A percentile compares a stretch with the other conserved stretches of the same genome.
phyloP scores from a whole-genome alignment of 768 basidiomycete genomes.

The Tricholoma furcatifolium region DNA sequence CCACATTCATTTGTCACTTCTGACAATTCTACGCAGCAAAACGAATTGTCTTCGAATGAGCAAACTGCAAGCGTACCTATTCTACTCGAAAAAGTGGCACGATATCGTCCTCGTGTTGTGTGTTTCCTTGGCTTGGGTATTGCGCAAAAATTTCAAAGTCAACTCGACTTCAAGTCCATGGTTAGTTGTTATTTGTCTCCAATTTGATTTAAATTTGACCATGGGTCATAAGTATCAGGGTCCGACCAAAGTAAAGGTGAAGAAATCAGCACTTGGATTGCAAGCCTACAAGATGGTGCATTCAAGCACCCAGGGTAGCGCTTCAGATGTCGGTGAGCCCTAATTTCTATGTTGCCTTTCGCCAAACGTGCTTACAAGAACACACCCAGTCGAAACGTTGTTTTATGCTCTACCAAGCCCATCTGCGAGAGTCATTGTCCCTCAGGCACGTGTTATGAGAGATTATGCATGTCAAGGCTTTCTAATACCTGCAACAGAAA shows the following conservation, averaged over 20 bases:
- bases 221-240: slow-evolving; percentile 8
- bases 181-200: neutral
- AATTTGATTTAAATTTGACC: neutral
- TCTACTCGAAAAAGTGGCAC: slow-evolving; percentile 58
- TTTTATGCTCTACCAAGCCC: slow-evolving; percentile 79
- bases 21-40: slow-evolving; percentile 35
- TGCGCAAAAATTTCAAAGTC: slow-evolving; percentile 33
- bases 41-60: slow-evolving; percentile 53
- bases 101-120: slow-evolving; percentile 59
- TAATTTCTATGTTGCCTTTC: neutral
- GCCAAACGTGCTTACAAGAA: neutral
- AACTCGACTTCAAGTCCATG: slow-evolving; percentile 19
- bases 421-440: slow-evolving; percentile 70
- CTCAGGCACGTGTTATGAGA: slow-evolving; percentile 48
- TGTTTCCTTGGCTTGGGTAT: slow-evolving; percentile 82
- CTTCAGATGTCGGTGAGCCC: slow-evolving; percentile 6
- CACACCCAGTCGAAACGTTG: slow-evolving; percentile 48
- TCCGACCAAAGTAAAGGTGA: neutral
- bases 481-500: slow-evolving; percentile 5
- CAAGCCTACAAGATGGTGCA: slow-evolving; percentile 54
- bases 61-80: slow-evolving; percentile 51
- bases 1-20: neutral
- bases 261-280: slow-evolving; percentile 29
- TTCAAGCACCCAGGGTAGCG: slow-evolving; percentile 15
- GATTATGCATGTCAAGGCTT: neutral